Base-by-base conservation (phyloP, 1,139 yeast species). In the Scheffersomyces cryptocercus region DNA sequence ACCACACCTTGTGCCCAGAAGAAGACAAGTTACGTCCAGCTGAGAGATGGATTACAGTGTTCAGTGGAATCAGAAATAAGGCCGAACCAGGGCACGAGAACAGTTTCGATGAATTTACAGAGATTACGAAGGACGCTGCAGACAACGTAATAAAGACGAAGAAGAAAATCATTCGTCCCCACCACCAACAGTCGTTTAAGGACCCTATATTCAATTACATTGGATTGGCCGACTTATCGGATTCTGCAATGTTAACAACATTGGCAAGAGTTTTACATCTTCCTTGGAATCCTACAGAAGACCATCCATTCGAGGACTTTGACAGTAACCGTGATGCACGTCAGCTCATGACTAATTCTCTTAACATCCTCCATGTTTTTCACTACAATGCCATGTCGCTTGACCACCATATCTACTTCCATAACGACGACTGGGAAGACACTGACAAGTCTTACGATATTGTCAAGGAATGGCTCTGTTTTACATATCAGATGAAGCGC, bases 331-430 rank as follows among this genome's bases (percentile, higher is more conserved):
- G 58, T 37, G 74, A 71, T 48, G 76, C 77, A 0, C 52, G 65
- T 24, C 36, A 48, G 15, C 52, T 71, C 45, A 56, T 73, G 61
- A 47, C 59, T n/a, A 44, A 52, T 4, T 65, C 77, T 8, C 54
- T 73, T 39, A 74, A 74, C 47, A 65, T 66, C 5, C 48, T 72
- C 36, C 79, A 74, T 45, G 42, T 73, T 11, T 71, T 64, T 51
- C 79, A 74, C 51, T 74, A 73, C 56, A 69, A 70, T 46, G 79
- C 79, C 29, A 73, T 74, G 78, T 71, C 77, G 3, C 56, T 74
- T 33, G 79, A 73, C 49, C 79, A 74, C 50, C 78, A 73, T 48
- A 61, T 74, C 16, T 73, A 73, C 50, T 74, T 74, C 54, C 78
- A 73, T 41, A 47, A 48, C 29, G 65, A 63, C 38, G 61, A 64